phyloP scores from a whole-genome alignment of 2,329 filamentous ascomycete genomes.

The Knufia petricola region DNA sequence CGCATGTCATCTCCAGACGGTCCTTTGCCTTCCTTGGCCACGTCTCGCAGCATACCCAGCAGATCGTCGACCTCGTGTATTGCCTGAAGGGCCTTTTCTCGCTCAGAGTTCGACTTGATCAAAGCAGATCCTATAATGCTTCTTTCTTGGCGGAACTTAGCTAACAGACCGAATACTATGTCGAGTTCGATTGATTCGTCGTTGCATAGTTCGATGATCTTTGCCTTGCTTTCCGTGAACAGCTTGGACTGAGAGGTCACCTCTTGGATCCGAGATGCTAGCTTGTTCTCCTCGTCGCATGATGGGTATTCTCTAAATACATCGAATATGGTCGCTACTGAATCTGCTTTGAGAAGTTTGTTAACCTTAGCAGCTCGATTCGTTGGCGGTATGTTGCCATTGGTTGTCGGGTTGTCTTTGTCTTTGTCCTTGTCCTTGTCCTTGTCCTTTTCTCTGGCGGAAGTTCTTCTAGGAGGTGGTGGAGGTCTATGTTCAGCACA shows the following conservation, averaged over 20 bases:
- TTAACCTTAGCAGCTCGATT: slow-evolving; percentile 10
- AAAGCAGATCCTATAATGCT: slow-evolving; percentile 7
- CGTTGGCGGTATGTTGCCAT: neutral
- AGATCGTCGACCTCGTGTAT: slow-evolving; percentile 9
- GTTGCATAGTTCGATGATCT: slow-evolving; percentile 4
- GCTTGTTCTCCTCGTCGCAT: slow-evolving; percentile 2
- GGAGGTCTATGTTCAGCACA: slow-evolving; percentile 8
- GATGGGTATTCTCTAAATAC: slow-evolving; percentile 5
- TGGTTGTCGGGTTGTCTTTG: slow-evolving; percentile 4
- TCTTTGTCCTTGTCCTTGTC: slow-evolving; percentile 9
- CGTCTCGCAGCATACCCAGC: slow-evolving; percentile 9
- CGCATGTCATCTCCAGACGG: slow-evolving; percentile 3
- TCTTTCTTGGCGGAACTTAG: slow-evolving; percentile 10
- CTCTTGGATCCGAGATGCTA: slow-evolving; percentile 2
- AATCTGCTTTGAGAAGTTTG: slow-evolving; percentile 9
- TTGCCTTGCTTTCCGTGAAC: slow-evolving; percentile 8
- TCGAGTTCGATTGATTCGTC: slow-evolving; percentile 2
- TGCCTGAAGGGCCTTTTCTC: slow-evolving; percentile 2
- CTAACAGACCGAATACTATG: slow-evolving; percentile 7
- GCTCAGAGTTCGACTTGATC: slow-evolving; percentile 9
- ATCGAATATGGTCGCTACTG: slow-evolving; percentile 1
- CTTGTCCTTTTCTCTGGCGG: slow-evolving; percentile 7
- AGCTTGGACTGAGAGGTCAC: slow-evolving; percentile 1
- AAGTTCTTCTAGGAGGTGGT: neutral
- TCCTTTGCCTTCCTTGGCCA: slow-evolving; percentile 6